These are phyloP conservation scores for Colletotrichum tabaci DNA, from an alignment of 2,329 filamentous ascomycete species.

Conservation along the genomic window DNA sequence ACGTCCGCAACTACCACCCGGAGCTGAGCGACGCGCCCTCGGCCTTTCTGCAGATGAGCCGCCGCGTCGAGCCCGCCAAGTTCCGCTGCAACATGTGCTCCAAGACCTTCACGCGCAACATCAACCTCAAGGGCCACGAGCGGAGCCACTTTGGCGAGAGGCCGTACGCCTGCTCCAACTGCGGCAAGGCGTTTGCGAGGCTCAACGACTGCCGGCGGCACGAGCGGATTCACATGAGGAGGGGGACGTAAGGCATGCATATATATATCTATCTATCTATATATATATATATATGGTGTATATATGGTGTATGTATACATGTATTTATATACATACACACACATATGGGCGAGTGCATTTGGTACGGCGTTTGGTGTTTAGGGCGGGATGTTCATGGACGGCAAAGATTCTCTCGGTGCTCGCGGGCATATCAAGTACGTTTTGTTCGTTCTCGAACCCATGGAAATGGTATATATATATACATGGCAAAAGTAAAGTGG, in stretches of 20 bases:
- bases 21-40: slow-evolving; percentile 44
- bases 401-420: no score
- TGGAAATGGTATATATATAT: no score
- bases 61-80: slow-evolving; percentile 43
- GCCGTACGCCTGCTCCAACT: slow-evolving; percentile 49
- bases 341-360: neutral
- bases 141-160: slow-evolving; percentile 54
- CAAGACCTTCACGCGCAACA: slow-evolving; percentile 56
- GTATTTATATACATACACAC: no score
- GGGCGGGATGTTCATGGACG: no score
- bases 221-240: slow-evolving; percentile 47
- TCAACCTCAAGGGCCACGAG: slow-evolving; percentile 53
- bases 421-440: neutral
- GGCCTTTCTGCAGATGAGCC: slow-evolving; percentile 43
- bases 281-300: no score
- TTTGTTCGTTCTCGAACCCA: no score
- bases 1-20: slow-evolving; percentile 49
- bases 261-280: no score
- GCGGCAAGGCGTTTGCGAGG: slow-evolving; percentile 52
- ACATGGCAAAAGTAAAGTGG: no score
- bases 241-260: neutral
- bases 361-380: neutral
- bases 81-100: slow-evolving; percentile 53
- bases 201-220: slow-evolving; percentile 53
- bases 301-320: no score